These are phyloP conservation scores for Solanum chiquidenum DNA, from an alignment of 257 asterid species.

Conservation along the genomic window DNA sequence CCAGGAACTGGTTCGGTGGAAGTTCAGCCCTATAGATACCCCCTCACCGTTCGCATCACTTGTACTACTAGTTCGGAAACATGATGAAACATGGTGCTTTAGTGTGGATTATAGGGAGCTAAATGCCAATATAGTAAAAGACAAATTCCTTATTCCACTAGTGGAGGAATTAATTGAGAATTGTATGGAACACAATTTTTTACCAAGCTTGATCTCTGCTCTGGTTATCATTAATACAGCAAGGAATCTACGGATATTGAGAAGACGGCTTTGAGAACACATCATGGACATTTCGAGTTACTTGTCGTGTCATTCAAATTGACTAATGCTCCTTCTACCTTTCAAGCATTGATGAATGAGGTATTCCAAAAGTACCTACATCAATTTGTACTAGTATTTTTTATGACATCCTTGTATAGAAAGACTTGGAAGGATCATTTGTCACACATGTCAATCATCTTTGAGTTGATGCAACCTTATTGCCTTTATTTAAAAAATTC, in stretches of 20 bases:
- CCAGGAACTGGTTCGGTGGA: neutral
- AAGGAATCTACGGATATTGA: neutral
- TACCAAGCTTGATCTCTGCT: neutral
- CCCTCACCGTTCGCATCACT: neutral
- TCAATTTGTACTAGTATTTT: neutral
- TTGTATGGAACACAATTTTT: neutral
- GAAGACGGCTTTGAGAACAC: neutral
- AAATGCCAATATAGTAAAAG: neutral
- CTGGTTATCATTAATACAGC: neutral
- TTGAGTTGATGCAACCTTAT: neutral
- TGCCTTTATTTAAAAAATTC: neutral
- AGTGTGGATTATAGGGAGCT: neutral
- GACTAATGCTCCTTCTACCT: neutral
- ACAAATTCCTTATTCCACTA: neutral
- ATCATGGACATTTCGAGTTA: neutral
- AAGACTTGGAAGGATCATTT: neutral
- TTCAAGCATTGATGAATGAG: neutral
- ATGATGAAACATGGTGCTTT: neutral
- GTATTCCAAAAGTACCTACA: neutral
- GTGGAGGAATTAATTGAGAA: neutral
- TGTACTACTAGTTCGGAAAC: neutral
- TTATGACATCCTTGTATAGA: neutral
- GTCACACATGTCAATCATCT: neutral
- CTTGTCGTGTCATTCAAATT: neutral
- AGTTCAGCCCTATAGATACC: neutral